A percentile compares a stretch with the other conserved stretches of the same genome.
phyloP scores from a whole-genome alignment of 2,329 filamentous ascomycete species.

The Bretziella fagacearum region DNA sequence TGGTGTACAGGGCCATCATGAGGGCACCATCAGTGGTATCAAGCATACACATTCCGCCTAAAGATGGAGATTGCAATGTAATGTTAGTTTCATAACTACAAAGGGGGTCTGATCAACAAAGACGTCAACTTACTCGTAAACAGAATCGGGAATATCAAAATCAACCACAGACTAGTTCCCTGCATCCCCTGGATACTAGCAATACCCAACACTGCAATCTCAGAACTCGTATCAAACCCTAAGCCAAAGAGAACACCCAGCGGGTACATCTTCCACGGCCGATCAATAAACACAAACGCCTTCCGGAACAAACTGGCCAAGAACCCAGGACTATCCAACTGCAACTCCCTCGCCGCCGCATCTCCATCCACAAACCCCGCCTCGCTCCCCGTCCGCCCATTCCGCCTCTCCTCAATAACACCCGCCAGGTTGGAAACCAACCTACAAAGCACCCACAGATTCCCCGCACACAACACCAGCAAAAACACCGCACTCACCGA shows the following conservation, averaged over 20 bases:
- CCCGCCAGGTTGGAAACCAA: constrained; percentile 51
- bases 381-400: constrained; percentile 18
- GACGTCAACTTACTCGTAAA: constrained; percentile 50
- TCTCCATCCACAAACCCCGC: constrained; percentile 19
- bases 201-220: constrained; percentile 83
- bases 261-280: constrained; percentile 93
- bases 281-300: constrained; percentile 57
- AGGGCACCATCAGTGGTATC: constrained; percentile 86
- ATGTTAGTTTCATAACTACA: background rate
- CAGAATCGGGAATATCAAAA: constrained; percentile 74
- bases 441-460: constrained; percentile 69
- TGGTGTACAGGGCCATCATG: constrained; percentile 89
- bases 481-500: constrained; percentile 72
- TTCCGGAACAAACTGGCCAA: constrained; percentile 53
- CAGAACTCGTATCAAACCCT: constrained; percentile 88
- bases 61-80: background rate
- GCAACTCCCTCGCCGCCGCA: constrained; percentile 33
- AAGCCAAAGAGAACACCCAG: constrained; percentile 77
- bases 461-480: constrained; percentile 65
- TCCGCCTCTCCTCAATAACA: constrained; percentile 33
- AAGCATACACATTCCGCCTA: constrained; percentile 83
- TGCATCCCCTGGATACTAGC: constrained; percentile 70
- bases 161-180: constrained; percentile 85
- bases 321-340: constrained; percentile 61
- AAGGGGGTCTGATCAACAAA: background rate